phyloP scores from a whole-genome alignment of 163 green algal species.

The Coccomyxa subellipsoidea region DNA sequence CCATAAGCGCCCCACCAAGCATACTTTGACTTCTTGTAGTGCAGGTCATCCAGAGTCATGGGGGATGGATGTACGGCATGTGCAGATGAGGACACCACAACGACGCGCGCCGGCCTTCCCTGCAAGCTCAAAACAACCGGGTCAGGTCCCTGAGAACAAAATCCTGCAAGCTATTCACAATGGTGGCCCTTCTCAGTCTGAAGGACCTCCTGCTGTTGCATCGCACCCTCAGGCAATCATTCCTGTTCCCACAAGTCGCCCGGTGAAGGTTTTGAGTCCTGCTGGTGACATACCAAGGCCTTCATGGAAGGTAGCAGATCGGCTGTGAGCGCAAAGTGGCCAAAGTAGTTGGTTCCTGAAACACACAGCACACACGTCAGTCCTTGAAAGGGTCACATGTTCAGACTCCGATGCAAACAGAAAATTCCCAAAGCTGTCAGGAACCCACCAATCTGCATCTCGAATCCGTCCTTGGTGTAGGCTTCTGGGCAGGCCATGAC shows the following conservation, averaged over 20 bases:
- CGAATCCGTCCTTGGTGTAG: conserved; percentile 39
- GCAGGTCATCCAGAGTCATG: neutral
- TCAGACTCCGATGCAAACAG: no score
- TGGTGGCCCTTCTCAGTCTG: no score
- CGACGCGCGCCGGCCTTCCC: neutral
- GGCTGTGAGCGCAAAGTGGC: conserved; percentile 36
- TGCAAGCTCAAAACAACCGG: neutral
- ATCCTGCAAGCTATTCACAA: no score
- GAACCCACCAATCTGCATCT: conserved; percentile 37
- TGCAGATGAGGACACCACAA: neutral
- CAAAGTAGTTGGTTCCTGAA: conserved; percentile 43
- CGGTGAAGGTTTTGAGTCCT: no score
- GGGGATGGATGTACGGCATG: neutral
- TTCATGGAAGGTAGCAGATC: conserved; percentile 27
- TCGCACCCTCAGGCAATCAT: neutral
- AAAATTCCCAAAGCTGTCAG: no score
- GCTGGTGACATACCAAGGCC: conserved; percentile 11
- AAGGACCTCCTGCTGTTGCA: no score
- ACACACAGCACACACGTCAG: no score
- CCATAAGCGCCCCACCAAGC: neutral
- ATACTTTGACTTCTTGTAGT: neutral
- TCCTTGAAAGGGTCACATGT: no score
- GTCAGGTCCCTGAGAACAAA: no score
- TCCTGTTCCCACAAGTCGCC: neutral
- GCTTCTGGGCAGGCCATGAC: conserved; percentile 34